Evolutionary conservation across 2,329 filamentous ascomycete genomes (phyloP).

Genomic region (Neofusicoccum umdonicola): DNA sequence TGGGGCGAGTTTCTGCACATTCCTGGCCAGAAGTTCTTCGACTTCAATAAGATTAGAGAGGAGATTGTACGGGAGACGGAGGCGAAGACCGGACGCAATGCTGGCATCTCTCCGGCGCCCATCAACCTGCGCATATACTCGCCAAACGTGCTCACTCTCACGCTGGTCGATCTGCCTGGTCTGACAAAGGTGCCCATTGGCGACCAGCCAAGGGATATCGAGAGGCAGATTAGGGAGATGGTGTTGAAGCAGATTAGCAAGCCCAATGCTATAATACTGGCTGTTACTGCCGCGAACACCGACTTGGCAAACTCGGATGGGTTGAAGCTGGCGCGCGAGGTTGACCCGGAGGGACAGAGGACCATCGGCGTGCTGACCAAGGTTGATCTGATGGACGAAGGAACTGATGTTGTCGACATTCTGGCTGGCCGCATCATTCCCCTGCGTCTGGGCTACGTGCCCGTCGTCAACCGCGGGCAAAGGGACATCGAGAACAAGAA

Average conservation of each 20-base stretch:
- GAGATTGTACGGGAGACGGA: conserved; percentile 97
- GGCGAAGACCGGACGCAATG: conserved; percentile 92
- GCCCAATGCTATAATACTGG: conserved; percentile 95
- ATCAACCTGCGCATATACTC: conserved; percentile 99
- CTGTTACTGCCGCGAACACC: conserved; percentile 93
- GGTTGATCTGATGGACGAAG: conserved; percentile 98
- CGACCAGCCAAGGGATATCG: conserved; percentile 94
- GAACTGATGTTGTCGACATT: conserved; percentile 98
- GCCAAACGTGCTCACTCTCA: conserved; percentile 94
- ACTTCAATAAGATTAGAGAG: conserved; percentile 97
- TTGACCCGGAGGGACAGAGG: conserved; percentile 94
- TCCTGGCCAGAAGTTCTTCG: conserved; percentile 93
- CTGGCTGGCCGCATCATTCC: conserved; percentile 96
- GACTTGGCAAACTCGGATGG: conserved; percentile 99
- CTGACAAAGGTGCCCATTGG: conserved; percentile 95
- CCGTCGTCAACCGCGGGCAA: conserved; percentile 96
- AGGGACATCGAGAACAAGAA: conserved; percentile 99
- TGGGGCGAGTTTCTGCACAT: conserved; percentile 99
- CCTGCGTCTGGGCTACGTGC: conserved; percentile 88
- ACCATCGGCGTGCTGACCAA: conserved; percentile 98
- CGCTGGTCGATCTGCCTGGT: conserved; percentile 92
- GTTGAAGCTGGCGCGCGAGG: conserved; percentile 91
- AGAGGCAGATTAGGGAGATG: conserved; percentile 96
- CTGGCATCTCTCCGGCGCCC: conserved; percentile 90
- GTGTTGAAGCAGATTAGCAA: conserved; percentile 98